phyloP scores from a whole-genome alignment of 345 rosid genomes.

The Brassica incana region DNA sequence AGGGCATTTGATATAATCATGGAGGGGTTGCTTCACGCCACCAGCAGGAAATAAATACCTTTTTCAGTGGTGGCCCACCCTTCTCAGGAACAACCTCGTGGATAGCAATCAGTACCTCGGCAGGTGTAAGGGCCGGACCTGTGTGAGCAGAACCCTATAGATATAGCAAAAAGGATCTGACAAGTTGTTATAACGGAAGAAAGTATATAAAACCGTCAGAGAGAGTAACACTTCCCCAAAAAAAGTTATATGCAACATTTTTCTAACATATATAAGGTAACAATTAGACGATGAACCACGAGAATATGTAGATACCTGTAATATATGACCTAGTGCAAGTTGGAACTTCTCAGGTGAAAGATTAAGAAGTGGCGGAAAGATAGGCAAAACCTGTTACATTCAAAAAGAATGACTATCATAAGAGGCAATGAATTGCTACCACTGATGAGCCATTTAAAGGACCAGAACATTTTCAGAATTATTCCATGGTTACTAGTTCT shows the following conservation, averaged over 20 bases:
- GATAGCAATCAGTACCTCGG: slow-evolving; percentile 94
- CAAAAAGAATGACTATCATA: no score
- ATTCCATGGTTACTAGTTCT: slow-evolving; percentile 18
- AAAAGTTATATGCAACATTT: not conserved
- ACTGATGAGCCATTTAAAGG: not conserved
- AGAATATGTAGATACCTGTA: slow-evolving; percentile 65
- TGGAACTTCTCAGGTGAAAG: slow-evolving; percentile 93
- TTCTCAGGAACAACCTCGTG: slow-evolving; percentile 86
- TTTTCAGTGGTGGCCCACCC: slow-evolving; percentile 78
- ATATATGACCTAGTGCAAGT: slow-evolving; percentile 87
- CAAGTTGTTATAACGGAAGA: slow-evolving; percentile 10
- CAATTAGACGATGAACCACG: slow-evolving; percentile 5
- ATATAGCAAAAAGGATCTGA: slow-evolving; percentile 20
- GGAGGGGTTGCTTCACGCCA: not conserved
- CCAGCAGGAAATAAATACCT: slow-evolving; percentile 47
- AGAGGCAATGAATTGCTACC: not conserved
- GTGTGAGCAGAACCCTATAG: slow-evolving; percentile 97
- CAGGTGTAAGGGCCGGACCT: slow-evolving; percentile 97
- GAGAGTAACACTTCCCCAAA: slow-evolving; percentile 2
- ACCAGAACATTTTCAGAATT: slow-evolving; percentile 1
- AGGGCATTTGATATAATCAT: not conserved
- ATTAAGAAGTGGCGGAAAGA: slow-evolving; percentile 84
- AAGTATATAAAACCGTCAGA: slow-evolving; percentile 1
- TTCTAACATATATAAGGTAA: not conserved
- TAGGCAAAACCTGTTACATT: slow-evolving; percentile 74